Evolutionary conservation across 2,329 filamentous ascomycete species (phyloP).

Genomic region (Fusarium marasasianum): DNA sequence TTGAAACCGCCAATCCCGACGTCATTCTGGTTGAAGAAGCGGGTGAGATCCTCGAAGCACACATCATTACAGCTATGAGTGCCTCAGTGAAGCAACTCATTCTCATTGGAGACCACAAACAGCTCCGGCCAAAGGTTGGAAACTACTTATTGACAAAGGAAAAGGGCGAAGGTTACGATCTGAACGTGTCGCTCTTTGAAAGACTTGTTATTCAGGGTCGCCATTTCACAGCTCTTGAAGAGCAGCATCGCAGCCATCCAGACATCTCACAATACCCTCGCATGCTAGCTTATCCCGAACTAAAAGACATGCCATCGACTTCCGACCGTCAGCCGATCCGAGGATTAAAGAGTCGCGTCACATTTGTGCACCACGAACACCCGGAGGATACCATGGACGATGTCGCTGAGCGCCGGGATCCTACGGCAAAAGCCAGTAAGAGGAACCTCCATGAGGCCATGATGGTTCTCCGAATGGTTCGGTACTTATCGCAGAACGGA

Average conservation of each 20-base stretch:
- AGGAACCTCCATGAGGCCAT: constrained; percentile 70
- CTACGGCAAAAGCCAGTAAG: constrained; percentile 61
- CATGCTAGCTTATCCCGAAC: constrained; percentile 67
- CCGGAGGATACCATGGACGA: constrained; percentile 58
- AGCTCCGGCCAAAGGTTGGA: constrained; percentile 73
- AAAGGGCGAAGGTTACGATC: constrained; percentile 70
- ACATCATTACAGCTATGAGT: constrained; percentile 67
- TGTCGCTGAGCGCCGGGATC: constrained; percentile 61
- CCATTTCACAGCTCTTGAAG: constrained; percentile 61
- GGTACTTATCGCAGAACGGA: constrained; percentile 76
- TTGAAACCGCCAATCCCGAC: constrained; percentile 64
- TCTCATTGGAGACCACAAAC: constrained; percentile 78
- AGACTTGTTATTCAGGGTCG: constrained; percentile 67
- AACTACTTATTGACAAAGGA: constrained; percentile 70
- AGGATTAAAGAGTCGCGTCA: constrained; percentile 67
- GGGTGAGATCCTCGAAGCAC: constrained; percentile 76
- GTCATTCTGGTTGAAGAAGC: constrained; percentile 77
- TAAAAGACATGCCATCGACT: constrained; percentile 65
- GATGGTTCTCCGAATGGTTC: constrained; percentile 72
- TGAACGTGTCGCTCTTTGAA: constrained; percentile 76
- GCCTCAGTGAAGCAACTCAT: constrained; percentile 69
- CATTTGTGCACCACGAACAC: constrained; percentile 72
- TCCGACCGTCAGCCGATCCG: constrained; percentile 55
- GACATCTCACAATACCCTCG: constrained; percentile 71
- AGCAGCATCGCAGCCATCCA: constrained; percentile 75